Evolutionary conservation across 2,329 filamentous ascomycete species (phyloP), one percentile per base, ranked within the genome.

Genomic region (Cordyceps tenuipes): DNA sequence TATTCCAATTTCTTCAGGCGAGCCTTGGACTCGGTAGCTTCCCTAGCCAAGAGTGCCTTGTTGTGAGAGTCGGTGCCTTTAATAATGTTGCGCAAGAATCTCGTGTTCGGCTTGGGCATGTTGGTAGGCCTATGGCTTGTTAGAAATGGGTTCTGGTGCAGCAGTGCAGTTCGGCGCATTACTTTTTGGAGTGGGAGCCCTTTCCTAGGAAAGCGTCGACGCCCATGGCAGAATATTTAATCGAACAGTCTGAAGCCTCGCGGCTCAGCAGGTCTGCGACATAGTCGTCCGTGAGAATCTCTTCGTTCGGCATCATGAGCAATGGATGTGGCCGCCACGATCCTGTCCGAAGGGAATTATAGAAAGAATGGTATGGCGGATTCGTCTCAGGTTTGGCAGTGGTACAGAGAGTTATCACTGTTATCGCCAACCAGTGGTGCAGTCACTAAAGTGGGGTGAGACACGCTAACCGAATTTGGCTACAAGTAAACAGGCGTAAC

Each of bases 61-160:
- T 99, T 99, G 74, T 99, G 93, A 58, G 75, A 88, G 67, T 95
- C 89, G 9, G 91, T 95, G 65, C 94, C 89, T 64, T 87, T 88
- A 63, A 99, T 90, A 60, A 97, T 89, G 68, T 94, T 88, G 61
- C 86, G 86, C 47, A 99, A 76, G 70, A 97, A 97, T 39, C 89
- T 83, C 0, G 90, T 97, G 68, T 99, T 97, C 3, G 93, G 92
- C 70, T 93, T 97, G 0, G 90, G 90, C 64, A 86, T 83, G 65
- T 82, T 82, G 50, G 82, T 74, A 61, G 86, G 83, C 68, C 84
- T 91, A 72, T 47, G 31, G 61, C 57, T 62, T 57, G 50, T 55
- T 57, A 64, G 65, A 64, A 63, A 62, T 61, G 63, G 56, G 63
- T 60, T 61, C 55, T 64, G 57, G 56, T 50, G 46, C 13, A 3